These are phyloP conservation scores for Adansonia madagascariensis DNA, from an alignment of 441 rosid genomes.

Conservation along the genomic window DNA sequence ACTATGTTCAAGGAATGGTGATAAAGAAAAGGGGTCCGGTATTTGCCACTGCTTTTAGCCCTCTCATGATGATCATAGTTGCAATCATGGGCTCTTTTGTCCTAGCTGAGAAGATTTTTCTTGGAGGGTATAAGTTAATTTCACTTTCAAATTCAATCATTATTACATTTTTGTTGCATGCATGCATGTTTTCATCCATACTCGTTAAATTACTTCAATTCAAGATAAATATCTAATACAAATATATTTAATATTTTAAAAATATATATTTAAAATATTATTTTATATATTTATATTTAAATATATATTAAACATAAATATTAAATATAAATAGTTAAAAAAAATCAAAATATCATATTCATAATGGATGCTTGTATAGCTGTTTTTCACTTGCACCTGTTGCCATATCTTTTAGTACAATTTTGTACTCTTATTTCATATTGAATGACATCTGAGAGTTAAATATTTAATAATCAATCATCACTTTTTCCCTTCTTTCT, in stretches of 20 bases:
- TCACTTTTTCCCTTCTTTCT: too few species aligned
- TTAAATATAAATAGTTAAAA: too few species aligned
- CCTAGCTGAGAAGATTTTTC: conserved; percentile 63
- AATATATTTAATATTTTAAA: too few species aligned
- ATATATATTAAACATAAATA: too few species aligned
- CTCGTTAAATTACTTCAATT: too few species aligned
- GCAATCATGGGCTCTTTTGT: conserved; percentile 82
- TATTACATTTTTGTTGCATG: not conserved
- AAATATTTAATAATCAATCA: not conserved
- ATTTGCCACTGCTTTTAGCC: conserved; percentile 81
- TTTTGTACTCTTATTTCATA: not conserved
- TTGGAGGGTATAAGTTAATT: conserved; percentile 57
- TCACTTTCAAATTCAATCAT: not conserved
- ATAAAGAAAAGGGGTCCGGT: conserved; percentile 72
- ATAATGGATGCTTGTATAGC: not conserved
- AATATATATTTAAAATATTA: too few species aligned
- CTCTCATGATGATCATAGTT: conserved; percentile 72
- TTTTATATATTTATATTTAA: too few species aligned
- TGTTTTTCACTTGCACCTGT: not conserved
- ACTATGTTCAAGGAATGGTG: conserved; percentile 79
- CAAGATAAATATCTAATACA: too few species aligned
- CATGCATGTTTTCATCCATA: not conserved
- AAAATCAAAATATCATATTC: too few species aligned
- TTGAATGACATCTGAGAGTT: too few species aligned
- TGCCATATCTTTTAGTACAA: not conserved